Percentiles rank a stretch among this genome's conserved stretches.
Evolutionary conservation across 78 protist genomes (phyloP).

Genomic region (Dictyostelium capitatum): DNA sequence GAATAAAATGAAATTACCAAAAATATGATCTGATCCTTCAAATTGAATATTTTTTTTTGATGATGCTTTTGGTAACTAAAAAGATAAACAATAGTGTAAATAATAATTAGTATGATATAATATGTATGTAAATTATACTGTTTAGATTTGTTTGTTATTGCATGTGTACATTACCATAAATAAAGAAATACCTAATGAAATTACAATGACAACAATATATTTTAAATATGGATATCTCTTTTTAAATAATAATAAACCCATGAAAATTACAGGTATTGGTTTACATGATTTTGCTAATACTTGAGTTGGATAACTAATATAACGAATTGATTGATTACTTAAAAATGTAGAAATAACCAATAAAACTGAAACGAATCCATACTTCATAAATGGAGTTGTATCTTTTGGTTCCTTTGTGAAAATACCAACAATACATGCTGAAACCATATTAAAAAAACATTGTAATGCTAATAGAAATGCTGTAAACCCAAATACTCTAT

Average conservation of each 20-base stretch:
- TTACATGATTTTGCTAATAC: constrained; percentile 77
- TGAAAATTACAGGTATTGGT: constrained; percentile 69
- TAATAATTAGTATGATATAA: too few species aligned
- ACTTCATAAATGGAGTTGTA: constrained; percentile 40
- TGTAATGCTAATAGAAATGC: constrained; percentile 44
- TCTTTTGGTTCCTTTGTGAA: constrained; percentile 4
- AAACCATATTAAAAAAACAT: constrained; percentile 44
- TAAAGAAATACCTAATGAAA: constrained; percentile 52
- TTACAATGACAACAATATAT: constrained; percentile 33
- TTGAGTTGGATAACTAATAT: constrained; percentile 75
- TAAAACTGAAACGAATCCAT: constrained; percentile 29
- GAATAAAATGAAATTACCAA: constrained; percentile 40
- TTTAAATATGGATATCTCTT: constrained; percentile 17
- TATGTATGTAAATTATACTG: too few species aligned
- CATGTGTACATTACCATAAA: constrained; percentile 62
- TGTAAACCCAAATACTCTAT: constrained; percentile 45
- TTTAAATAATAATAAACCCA: constrained; percentile 62
- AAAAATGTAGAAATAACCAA: constrained; percentile 55
- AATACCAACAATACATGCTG: constrained; percentile 15
- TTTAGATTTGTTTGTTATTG: too few species aligned
- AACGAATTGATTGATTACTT: constrained; percentile 49
- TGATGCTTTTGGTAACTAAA: constrained; percentile 12
- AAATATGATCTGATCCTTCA: constrained; percentile 19
- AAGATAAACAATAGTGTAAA: too few species aligned
- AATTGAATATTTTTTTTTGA: constrained; percentile 1